Evolutionary conservation across 192 early-diverging fungal species (phyloP).

Genomic region (Linnemannia hyalina): DNA sequence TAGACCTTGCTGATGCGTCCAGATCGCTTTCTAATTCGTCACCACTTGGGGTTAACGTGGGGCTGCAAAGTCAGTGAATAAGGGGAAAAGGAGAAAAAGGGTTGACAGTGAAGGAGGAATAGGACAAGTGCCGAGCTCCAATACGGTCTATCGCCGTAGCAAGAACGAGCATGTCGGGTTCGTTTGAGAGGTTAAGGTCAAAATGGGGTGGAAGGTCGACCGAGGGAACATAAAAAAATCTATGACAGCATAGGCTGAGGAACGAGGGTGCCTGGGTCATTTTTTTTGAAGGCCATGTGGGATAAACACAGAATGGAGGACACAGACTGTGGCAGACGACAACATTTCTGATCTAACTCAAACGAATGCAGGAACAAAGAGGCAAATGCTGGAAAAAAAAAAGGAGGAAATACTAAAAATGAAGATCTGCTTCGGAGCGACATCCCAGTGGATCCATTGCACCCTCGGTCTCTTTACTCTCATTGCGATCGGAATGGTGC

Average conservation of each 20-base stretch:
- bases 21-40: background rate
- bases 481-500: background rate
- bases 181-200: background rate
- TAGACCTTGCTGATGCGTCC: background rate
- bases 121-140: background rate
- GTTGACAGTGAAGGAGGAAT: no score
- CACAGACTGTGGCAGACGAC: background rate
- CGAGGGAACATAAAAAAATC: no score
- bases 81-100: no score
- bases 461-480: background rate
- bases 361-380: background rate
- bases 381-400: background rate
- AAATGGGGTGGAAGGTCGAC: background rate
- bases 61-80: no score
- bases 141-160: background rate
- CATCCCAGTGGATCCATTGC: background rate
- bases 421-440: background rate
- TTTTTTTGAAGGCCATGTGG: conserved; percentile 5
- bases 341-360: background rate
- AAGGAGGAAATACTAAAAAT: background rate
- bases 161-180: background rate
- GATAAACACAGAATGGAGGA: background rate
- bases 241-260: background rate
- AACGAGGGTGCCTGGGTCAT: background rate
- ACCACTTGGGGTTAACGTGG: no score